Conservation (phyloP, 495 filamentous ascomycete genomes). For the Margaritispora aquatica region DNA sequence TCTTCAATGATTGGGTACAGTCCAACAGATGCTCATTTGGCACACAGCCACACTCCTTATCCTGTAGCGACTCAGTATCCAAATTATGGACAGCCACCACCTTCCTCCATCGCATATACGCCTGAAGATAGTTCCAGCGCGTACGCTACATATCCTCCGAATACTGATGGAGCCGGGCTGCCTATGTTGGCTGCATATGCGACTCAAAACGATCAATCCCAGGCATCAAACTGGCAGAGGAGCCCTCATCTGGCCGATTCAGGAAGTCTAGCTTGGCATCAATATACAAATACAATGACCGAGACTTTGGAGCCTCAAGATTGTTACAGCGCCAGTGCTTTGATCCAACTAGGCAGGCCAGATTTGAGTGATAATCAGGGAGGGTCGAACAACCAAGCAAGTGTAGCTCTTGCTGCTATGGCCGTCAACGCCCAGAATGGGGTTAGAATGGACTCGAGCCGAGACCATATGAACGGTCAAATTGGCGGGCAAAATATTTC, state of each 20-base stretch:
- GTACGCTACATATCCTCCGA: conserved; percentile 8
- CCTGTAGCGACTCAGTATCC: conserved; percentile 24
- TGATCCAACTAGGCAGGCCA: conserved; percentile 21
- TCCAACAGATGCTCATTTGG: neutral
- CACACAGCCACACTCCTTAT: conserved; percentile 20
- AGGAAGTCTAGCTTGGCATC: conserved; percentile 20
- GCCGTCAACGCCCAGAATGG: neutral
- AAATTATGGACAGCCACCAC: conserved; percentile 15
- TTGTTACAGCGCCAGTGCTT: conserved; percentile 21
- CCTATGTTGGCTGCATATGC: conserved; percentile 22
- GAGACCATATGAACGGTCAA: neutral
- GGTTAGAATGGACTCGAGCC: neutral
- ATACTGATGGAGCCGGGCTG: conserved; percentile 12
- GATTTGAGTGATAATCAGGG: neutral
- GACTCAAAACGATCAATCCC: conserved; percentile 14
- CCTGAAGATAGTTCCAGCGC: conserved; percentile 5
- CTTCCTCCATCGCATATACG: conserved; percentile 10
- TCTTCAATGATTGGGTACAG: conserved; percentile 2
- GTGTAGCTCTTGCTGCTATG: neutral
- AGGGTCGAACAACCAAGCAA: neutral
- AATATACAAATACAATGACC: conserved; percentile 19
- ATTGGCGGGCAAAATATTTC: neutral
- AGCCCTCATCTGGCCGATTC: neutral
- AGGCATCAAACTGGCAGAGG: conserved; percentile 2
- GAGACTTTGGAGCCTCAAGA: conserved; percentile 22